Evolutionary conservation across 352 stramenopile species (phyloP), one percentile per base, ranked within the genome.

Genomic region (Globisporangium middletonii): DNA sequence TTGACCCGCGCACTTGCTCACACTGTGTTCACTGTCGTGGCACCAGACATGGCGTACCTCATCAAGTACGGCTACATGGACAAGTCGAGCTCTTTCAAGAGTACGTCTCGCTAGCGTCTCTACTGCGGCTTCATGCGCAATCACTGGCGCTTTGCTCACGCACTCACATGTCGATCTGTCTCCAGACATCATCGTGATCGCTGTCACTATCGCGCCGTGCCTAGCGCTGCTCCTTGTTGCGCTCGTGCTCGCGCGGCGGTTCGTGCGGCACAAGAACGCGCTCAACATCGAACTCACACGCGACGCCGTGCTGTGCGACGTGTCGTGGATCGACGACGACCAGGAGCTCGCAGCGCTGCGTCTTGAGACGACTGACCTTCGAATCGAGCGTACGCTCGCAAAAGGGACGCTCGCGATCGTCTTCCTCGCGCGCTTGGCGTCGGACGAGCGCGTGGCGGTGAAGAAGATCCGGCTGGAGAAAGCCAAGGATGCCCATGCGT

Each of bases 281-380:
- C 38, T 69, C 18, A 69, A 69, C 42, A 61, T 65, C 28, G 41
- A 65, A n/a, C 62, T 69, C 46, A 57, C 59, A 47, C 62, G 60
- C 16, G 52, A 65, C 30, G 53, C 42, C 23, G 52, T 69, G 26
- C 47, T 65, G 33, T 60, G 51, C 19, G 53, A 63, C 15, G 58
- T 53, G 16, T 52, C 53, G 42, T 65, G 62, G 62, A 55, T 64
- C 46, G 59, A 61, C 16, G 55, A 67, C 9, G 61, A 64, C 38
- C 28, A 57, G 23, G 52, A n/a, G 19, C n/a, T 71, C 19, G 63
- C 63, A 15, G 50, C 60, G 5, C 18, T 67, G 46, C 63, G 60
- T 0, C 42, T 68, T 33, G 59, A 61, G 28, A n/a, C 38, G 13
- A 26, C 49, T 3, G 55, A 62, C 35, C 13, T 64, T 53, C 60